Conservation (phyloP, 2,329 filamentous ascomycete genomes). For the Cladosporium sp. region DNA sequence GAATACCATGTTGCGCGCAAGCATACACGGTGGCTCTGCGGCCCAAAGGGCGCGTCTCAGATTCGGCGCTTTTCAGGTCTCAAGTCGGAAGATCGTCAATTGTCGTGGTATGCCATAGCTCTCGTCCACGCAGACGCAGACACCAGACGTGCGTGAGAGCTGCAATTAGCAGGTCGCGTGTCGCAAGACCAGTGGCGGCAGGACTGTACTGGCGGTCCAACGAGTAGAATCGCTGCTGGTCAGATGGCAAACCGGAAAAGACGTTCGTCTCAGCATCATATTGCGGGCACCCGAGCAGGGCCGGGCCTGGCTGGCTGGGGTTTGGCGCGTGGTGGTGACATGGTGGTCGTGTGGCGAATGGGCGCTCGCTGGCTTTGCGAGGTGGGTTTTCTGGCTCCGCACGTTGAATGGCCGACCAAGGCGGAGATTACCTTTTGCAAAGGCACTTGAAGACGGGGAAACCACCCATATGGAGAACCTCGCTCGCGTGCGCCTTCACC, state of each 20-base stretch:
- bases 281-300: not conserved
- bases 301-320: conserved; percentile 1
- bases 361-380: not conserved
- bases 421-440: not conserved
- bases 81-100: not conserved
- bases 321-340: not conserved
- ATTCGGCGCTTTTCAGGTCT: not conserved
- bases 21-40: conserved; percentile 8
- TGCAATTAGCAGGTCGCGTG: not conserved
- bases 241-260: conserved; percentile 3
- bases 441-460: not conserved
- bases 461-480: not conserved
- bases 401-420: not conserved
- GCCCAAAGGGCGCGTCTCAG: conserved; percentile 4
- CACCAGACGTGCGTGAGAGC: not conserved
- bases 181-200: not conserved
- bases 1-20: conserved; percentile 18
- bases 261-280: conserved; percentile 1
- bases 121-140: not conserved
- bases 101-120: conserved; percentile 4
- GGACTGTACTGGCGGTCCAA: not conserved
- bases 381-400: not conserved
- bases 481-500: not conserved
- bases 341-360: not conserved
- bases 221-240: not conserved